Percentiles rank a stretch among this genome's conserved stretches.
Conservation (phyloP, 176 grass and related monocot genomes). For the Oryza officinalis region DNA sequence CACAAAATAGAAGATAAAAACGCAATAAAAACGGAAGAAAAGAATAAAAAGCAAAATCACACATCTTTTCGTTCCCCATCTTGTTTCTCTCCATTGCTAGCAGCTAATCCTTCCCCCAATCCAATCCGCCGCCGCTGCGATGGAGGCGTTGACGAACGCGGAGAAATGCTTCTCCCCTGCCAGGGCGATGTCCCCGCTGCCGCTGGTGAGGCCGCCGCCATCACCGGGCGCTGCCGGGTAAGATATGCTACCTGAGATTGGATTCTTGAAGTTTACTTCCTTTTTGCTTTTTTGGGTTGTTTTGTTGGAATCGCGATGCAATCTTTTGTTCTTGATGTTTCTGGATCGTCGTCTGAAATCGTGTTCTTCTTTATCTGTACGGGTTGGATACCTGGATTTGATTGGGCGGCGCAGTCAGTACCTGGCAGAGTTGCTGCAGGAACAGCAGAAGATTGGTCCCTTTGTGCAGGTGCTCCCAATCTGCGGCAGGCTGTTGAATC, state of each 20-base stretch:
- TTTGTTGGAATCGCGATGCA: slow-evolving; percentile 27
- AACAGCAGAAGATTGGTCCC: slow-evolving; percentile 86
- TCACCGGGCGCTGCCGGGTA: slow-evolving; percentile 61
- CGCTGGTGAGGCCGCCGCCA: slow-evolving; percentile 54
- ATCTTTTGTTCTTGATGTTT: slow-evolving; percentile 24
- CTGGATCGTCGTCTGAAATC: slow-evolving; percentile 37
- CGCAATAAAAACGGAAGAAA: slow-evolving; percentile 28
- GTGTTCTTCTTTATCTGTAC: background rate
- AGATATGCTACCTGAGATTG: background rate
- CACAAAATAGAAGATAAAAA: slow-evolving; percentile 19
- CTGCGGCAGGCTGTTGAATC: slow-evolving; percentile 77
- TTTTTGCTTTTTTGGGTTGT: slow-evolving; percentile 33
- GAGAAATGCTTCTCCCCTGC: slow-evolving; percentile 66
- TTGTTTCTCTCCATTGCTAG: slow-evolving; percentile 20
- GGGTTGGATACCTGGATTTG: slow-evolving; percentile 15
- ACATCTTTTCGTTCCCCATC: slow-evolving; percentile 13
- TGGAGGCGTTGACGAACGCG: slow-evolving; percentile 42
- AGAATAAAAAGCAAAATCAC: slow-evolving; percentile 32
- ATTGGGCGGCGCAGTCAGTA: slow-evolving; percentile 58
- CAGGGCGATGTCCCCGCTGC: slow-evolving; percentile 66
- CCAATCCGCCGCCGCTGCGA: slow-evolving; percentile 43
- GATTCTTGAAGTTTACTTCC: slow-evolving; percentile 33
- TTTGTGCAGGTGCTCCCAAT: slow-evolving; percentile 91
- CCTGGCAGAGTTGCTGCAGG: slow-evolving; percentile 74
- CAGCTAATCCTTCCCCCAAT: slow-evolving; percentile 42